Percentiles rank a stretch among this genome's conserved stretches.
Evolutionary conservation across 495 filamentous ascomycete species (phyloP).

Genomic region (Lichina pygmaea): DNA sequence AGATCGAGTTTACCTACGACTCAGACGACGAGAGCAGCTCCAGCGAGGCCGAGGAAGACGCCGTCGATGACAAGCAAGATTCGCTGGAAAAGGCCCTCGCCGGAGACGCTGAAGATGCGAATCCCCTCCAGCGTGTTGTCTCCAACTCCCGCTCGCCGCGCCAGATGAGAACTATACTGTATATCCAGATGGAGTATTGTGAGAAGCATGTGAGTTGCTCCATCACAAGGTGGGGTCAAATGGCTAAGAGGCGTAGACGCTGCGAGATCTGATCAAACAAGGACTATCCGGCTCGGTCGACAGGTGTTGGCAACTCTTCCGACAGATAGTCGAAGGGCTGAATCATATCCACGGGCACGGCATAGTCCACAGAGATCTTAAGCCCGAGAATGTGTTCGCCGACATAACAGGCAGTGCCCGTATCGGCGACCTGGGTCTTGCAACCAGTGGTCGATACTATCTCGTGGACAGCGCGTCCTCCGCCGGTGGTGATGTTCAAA

Average conservation of each 20-base stretch:
- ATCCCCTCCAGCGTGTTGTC: conserved; percentile 4
- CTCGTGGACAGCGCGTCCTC: conserved; percentile 21
- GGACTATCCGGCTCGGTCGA: conserved; percentile 43
- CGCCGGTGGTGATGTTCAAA: conserved; percentile 19
- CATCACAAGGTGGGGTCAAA: neutral
- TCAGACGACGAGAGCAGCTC: conserved; percentile 4
- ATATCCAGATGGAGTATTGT: conserved; percentile 94
- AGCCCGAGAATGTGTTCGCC: conserved; percentile 95
- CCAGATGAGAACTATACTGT: conserved; percentile 30
- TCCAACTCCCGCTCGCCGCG: conserved; percentile 8
- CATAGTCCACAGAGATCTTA: conserved; percentile 92
- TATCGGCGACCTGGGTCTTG: conserved; percentile 90
- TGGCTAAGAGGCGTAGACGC: conserved; percentile 22
- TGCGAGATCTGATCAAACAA: conserved; percentile 70
- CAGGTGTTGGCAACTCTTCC: conserved; percentile 68
- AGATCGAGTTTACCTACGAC: conserved; percentile 52
- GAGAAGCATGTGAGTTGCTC: conserved; percentile 45
- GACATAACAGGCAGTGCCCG: conserved; percentile 70
- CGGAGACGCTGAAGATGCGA: neutral
- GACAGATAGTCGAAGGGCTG: conserved; percentile 77
- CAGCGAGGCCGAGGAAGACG: conserved; percentile 1
- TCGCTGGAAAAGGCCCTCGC: neutral
- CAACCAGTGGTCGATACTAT: conserved; percentile 57
- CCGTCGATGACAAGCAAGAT: conserved; percentile 3
- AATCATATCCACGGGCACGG: conserved; percentile 73